These are phyloP conservation scores for Dipteronia dyeriana DNA, from an alignment of 345 rosid species.

Conservation along the genomic window DNA sequence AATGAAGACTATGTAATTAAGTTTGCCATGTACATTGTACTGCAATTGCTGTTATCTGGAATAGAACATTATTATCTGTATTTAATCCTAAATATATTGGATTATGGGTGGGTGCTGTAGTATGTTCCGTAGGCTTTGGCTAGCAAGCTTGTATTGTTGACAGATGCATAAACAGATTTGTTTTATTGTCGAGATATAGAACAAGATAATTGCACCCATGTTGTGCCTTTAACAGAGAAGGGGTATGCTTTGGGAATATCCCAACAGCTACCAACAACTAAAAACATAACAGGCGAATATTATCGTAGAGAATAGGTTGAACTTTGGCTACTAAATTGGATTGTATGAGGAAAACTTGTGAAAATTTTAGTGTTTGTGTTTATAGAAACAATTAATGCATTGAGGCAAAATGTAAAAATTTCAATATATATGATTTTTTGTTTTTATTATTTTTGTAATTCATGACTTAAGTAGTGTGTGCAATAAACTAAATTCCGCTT, in stretches of 20 bases:
- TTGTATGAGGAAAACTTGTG: neutral
- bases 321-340: neutral
- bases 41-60: slow-evolving; percentile 3
- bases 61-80: neutral
- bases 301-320: neutral
- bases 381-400: neutral
- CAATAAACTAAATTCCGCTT: neutral
- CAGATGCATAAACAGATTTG: neutral
- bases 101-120: neutral
- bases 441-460: neutral
- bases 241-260: neutral
- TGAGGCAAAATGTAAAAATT: neutral
- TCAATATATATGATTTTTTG: neutral
- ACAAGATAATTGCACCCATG: neutral
- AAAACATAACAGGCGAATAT: neutral
- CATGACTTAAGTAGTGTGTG: neutral
- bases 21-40: neutral
- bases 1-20: neutral
- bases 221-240: neutral
- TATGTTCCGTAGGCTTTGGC: neutral
- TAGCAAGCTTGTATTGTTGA: neutral
- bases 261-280: neutral
- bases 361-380: neutral
- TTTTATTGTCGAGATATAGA: neutral
- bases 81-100: neutral